Evolutionary conservation across 73 alveolate species (phyloP), one percentile per base, ranked within the genome.

Genomic region (Paramecium sonneborni): DNA sequence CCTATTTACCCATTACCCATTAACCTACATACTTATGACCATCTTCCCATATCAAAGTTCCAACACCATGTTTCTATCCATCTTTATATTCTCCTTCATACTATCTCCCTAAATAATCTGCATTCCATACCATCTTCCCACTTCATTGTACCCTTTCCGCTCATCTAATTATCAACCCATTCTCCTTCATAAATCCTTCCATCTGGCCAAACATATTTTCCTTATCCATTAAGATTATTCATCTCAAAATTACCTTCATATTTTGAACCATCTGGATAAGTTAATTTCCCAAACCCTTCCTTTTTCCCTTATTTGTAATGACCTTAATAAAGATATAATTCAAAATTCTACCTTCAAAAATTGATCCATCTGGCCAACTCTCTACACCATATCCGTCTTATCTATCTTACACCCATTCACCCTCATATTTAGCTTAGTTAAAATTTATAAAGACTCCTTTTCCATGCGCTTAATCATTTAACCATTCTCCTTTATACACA

Each of bases 91-190:
- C 97, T 23, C 97, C 97, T 52, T 92, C 82, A 85, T 95, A 94
- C 48, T 30, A 24, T 43, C 92, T 93, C 23, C 95, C 96, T 74
- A 39, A 20, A 74, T 37, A n/a, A 93, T 91, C 93, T 55, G 34
- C 88, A 96, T 55, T 55, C 88, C 86, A 94, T 96, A 35, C 96
- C 97, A 89, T 96, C 99, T 18, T 96, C 94, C 97, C 98, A 96
- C 20, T 82, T 74, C 87, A 95, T 93, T 28, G 86, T 85, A 0
- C 99, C 99, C 41, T 95, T 84, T 21, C 99, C 99, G 92, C 96
- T 88, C 96, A 96, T 94, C 30, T 92, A 41, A 26, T 95, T 96
- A 86, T 92, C 41, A 41, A 58, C 87, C 92, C 95, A 85, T 56
- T 92, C 94, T 2, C 98, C 98, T 70, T 43, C 85, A 58, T 69